Percentiles rank a stretch among this genome's conserved stretches.
Evolutionary conservation across 1,139 yeast species (phyloP).

Genomic region (Blastobotrys serpentis): DNA sequence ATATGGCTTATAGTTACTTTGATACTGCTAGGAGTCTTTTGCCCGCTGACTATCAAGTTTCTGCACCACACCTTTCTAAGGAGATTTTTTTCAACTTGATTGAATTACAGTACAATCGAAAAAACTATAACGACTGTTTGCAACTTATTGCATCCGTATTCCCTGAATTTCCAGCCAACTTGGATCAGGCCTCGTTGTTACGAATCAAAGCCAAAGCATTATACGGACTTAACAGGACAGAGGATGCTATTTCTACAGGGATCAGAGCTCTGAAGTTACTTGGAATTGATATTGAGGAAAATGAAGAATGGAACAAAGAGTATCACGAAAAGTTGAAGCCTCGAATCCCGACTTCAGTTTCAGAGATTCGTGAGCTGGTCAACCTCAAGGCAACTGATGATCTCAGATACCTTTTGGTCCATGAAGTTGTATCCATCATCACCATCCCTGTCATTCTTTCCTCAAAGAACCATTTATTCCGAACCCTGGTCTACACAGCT

Average conservation of each 20-base stretch:
- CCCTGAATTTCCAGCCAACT: slow-evolving; percentile 23
- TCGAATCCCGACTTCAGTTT: slow-evolving; percentile 45
- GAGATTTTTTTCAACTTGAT: slow-evolving; percentile 30
- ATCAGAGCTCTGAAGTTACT: slow-evolving; percentile 27
- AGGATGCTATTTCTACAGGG: slow-evolving; percentile 39
- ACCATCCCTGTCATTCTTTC: slow-evolving; percentile 37
- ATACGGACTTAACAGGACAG: slow-evolving; percentile 38
- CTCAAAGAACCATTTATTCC: slow-evolving; percentile 28
- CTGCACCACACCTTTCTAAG: slow-evolving; percentile 23
- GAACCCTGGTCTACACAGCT: slow-evolving; percentile 35
- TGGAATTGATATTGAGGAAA: slow-evolving; percentile 38
- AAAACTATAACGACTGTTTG: slow-evolving; percentile 30
- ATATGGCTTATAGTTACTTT: slow-evolving; percentile 33
- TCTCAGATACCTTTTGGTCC: slow-evolving; percentile 40
- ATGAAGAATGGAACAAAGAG: slow-evolving; percentile 37
- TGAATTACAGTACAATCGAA: slow-evolving; percentile 32
- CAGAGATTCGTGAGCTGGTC: slow-evolving; percentile 45
- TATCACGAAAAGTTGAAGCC: slow-evolving; percentile 35
- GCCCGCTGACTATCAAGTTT: slow-evolving; percentile 23
- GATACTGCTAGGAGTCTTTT: slow-evolving; percentile 30
- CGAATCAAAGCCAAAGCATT: slow-evolving; percentile 46
- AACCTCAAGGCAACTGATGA: slow-evolving; percentile 35
- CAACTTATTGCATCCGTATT: slow-evolving; percentile 25
- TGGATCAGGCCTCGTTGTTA: slow-evolving; percentile 30
- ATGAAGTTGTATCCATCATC: slow-evolving; percentile 47